phyloP scores from a whole-genome alignment of 805 yeast species.

The Suhomyces tanzawaensis region DNA sequence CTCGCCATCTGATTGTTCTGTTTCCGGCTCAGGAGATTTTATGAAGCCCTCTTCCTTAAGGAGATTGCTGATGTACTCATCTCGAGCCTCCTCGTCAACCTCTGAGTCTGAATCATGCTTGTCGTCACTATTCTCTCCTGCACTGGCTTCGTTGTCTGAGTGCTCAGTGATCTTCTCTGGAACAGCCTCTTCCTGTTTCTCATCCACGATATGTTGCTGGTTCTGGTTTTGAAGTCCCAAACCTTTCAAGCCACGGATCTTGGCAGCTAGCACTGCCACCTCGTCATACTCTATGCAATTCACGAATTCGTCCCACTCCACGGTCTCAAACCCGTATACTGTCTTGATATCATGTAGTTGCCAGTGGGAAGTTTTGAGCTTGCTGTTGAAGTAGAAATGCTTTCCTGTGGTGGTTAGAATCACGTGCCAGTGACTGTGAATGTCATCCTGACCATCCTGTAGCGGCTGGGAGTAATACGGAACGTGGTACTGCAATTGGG shows the following conservation, averaged over 20 bases:
- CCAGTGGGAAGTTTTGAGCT: slow-evolving; percentile 27
- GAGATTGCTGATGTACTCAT: slow-evolving; percentile 14
- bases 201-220: slow-evolving; percentile 2
- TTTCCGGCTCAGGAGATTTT: slow-evolving; percentile 1
- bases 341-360: slow-evolving; percentile 27
- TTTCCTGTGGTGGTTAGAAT: slow-evolving; percentile 23
- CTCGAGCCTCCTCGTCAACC: slow-evolving; percentile 11
- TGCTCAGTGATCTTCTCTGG: neutral
- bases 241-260: slow-evolving; percentile 11
- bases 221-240: neutral
- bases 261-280: slow-evolving; percentile 27
- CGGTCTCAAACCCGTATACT: slow-evolving; percentile 1
- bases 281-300: slow-evolving; percentile 27
- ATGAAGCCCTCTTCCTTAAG: slow-evolving; percentile 20
- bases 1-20: neutral
- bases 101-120: slow-evolving; percentile 6
- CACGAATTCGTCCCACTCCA: slow-evolving; percentile 15
- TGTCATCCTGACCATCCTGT: too few relatives aligned
- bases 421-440: slow-evolving; percentile 24
- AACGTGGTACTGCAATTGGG: slow-evolving; percentile 19
- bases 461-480: slow-evolving; percentile 5
- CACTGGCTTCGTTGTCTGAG: neutral
- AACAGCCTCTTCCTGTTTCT: slow-evolving; percentile 11
- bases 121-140: neutral
- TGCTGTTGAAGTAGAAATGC: slow-evolving; percentile 33